Evolutionary conservation across 257 asterid genomes (phyloP).

Genomic region (Jaltomata sinuosa): DNA sequence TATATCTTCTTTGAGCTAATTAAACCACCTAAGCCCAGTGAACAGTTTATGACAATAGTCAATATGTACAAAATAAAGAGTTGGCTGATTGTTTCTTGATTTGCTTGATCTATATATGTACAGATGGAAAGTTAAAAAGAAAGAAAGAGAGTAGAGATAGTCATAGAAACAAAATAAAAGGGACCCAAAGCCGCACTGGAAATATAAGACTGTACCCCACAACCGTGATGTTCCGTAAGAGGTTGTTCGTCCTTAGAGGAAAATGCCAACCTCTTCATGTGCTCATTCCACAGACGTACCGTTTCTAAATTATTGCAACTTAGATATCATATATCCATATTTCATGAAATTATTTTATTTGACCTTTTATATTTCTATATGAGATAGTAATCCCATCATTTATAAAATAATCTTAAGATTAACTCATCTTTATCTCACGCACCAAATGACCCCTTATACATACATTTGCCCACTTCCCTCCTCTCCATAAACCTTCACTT

Average conservation of each 20-base stretch:
- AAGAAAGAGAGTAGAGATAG: background rate
- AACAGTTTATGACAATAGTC: background rate
- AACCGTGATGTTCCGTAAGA: conserved; percentile 7
- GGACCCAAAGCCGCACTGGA: background rate
- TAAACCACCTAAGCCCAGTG: background rate
- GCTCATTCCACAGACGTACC: background rate
- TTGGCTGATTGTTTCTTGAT: background rate
- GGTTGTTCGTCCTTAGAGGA: background rate
- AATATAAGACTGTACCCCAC: conserved; percentile 16
- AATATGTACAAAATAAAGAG: background rate
- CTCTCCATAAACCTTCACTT: background rate
- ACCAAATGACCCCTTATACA: background rate
- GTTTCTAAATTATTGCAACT: background rate
- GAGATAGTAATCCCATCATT: too few relatives aligned
- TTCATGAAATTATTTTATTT: background rate
- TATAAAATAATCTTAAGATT: too few relatives aligned
- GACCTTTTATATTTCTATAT: too few relatives aligned
- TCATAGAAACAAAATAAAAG: background rate
- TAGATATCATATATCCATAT: too few relatives aligned
- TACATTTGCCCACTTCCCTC: background rate
- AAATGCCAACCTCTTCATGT: background rate
- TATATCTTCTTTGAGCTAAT: background rate
- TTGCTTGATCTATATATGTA: background rate
- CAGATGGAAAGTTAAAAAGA: background rate
- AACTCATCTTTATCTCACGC: too few relatives aligned